Percentiles rank a stretch among this genome's conserved stretches.
phyloP scores from a whole-genome alignment of 441 rosid genomes.

The Populus hybrid region DNA sequence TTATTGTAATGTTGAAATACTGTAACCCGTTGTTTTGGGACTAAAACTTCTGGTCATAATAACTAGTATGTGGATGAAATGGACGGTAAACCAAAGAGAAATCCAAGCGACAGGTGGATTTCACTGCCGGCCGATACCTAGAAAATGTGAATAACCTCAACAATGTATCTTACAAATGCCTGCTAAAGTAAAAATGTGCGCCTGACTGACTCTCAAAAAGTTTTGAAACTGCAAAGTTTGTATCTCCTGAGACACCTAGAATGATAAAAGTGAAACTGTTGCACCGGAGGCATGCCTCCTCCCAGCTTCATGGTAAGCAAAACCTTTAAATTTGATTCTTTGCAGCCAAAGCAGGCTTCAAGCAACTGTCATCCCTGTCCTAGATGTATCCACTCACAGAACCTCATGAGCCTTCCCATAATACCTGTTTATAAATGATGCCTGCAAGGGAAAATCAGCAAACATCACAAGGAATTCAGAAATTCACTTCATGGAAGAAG shows the following conservation, averaged over 20 bases:
- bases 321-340: constrained; percentile 8
- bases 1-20: background rate
- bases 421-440: constrained; percentile 66
- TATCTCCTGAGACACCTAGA: constrained; percentile 10
- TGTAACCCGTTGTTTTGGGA: background rate
- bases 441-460: constrained; percentile 40
- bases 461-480: background rate
- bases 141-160: constrained; percentile 23
- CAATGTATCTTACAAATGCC: constrained; percentile 28
- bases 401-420: constrained; percentile 72
- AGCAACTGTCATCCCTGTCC: background rate
- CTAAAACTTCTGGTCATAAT: background rate
- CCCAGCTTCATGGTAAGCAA: constrained; percentile 16
- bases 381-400: constrained; percentile 30
- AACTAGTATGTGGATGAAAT: background rate
- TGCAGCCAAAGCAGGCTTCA: constrained; percentile 14
- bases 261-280: background rate
- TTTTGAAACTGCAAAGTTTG: constrained; percentile 20
- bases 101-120: constrained; percentile 9
- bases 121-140: constrained; percentile 11
- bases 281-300: constrained; percentile 25
- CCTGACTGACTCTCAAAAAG: constrained; percentile 10
- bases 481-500: background rate
- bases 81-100: background rate
- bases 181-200: constrained; percentile 6